A percentile compares a stretch with the other conserved stretches of the same genome.
phyloP scores from a whole-genome alignment of 108 stramenopile species.

The Halocafeteria seosinensis region DNA sequence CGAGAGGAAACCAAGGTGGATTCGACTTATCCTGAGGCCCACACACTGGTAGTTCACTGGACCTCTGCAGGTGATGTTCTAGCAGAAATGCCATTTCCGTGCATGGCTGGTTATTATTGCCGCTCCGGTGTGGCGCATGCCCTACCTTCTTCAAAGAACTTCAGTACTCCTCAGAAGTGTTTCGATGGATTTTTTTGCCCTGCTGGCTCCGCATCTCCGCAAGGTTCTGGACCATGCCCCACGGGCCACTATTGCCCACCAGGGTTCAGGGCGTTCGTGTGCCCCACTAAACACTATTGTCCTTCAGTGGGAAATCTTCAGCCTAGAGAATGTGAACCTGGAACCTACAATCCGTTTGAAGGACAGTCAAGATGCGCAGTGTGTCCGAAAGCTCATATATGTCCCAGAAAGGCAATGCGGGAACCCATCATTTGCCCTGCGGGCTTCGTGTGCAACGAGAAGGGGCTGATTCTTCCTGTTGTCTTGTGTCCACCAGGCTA shows the following conservation, averaged over 20 bases:
- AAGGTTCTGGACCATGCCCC: constrained; percentile 58
- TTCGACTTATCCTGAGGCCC: too few relatives aligned
- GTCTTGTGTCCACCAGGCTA: constrained; percentile 57
- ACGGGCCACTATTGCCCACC: constrained; percentile 57
- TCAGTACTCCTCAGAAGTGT: constrained; percentile 55
- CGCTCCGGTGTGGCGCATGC: constrained; percentile 33
- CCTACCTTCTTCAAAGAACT: constrained; percentile 34
- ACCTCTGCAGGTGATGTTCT: too few relatives aligned
- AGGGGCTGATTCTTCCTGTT: constrained; percentile 46
- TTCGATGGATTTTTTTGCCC: constrained; percentile 67
- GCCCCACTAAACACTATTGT: constrained; percentile 53
- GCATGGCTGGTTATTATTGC: constrained; percentile 53
- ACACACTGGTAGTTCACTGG: too few relatives aligned
- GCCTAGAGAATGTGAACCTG: constrained; percentile 53
- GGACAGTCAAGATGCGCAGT: constrained; percentile 51
- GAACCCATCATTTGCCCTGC: constrained; percentile 47
- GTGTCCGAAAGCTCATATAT: constrained; percentile 53
- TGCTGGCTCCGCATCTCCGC: constrained; percentile 40
- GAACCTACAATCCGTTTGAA: constrained; percentile 40
- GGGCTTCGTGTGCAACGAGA: constrained; percentile 53
- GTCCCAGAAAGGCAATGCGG: constrained; percentile 42
- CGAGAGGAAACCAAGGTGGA: too few relatives aligned
- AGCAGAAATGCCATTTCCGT: constrained; percentile 48
- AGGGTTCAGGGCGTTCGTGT: constrained; percentile 36
- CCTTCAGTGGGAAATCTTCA: constrained; percentile 53